Base-by-base conservation (phyloP, 2,329 filamentous ascomycete genomes). In the Akanthomyces dipterigenus region DNA sequence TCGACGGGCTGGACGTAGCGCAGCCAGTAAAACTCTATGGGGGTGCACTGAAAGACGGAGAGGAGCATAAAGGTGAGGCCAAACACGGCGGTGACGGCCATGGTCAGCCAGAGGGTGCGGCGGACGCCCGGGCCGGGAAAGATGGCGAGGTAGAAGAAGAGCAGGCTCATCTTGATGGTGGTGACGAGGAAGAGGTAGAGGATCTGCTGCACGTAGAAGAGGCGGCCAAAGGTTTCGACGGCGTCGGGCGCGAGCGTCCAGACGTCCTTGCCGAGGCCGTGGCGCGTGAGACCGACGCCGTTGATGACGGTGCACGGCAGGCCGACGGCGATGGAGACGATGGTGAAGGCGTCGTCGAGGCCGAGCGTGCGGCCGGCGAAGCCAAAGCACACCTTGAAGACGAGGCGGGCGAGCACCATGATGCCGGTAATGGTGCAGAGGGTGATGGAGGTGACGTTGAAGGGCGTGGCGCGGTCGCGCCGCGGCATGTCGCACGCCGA, bases 111-210 rank as follows among this genome's bases (percentile, higher is more conserved):
- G 8, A 82, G 71, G 12, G 79, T 50, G 8, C 68, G 70, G 18
- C 75, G 73, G 11, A 82, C 73, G 3, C 55, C 60, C 0, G 55
- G 62, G 0, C 70, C 67, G 0, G 80, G 80, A 64, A 86, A 86
- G 60, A 86, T 80, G 56, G 80, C 77, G 4, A 82, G 70, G 65
- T 83, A 85, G 68, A 85, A 83, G 67, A 81, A 75, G 1, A 85
- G 70, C 34, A 86, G 72, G 0, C 81, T 77, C 4, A 82, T 68
- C 65, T 84, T 83, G 18, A 81, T 73, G 31, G 81, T 69, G 3
- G 77, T 70, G 18, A 82, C 69, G 18, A 78, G 70, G 4, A 70
- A 60, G 65, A 83, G 82, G 67, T 84, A 82, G 22, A 81, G 57
- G 8, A 72, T 64, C 31, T 77, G 75, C 65, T 75, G 72, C 62